These are phyloP conservation scores for Astragalus membranaceus DNA, from an alignment of 306 rosid genomes.

Conservation along the genomic window DNA sequence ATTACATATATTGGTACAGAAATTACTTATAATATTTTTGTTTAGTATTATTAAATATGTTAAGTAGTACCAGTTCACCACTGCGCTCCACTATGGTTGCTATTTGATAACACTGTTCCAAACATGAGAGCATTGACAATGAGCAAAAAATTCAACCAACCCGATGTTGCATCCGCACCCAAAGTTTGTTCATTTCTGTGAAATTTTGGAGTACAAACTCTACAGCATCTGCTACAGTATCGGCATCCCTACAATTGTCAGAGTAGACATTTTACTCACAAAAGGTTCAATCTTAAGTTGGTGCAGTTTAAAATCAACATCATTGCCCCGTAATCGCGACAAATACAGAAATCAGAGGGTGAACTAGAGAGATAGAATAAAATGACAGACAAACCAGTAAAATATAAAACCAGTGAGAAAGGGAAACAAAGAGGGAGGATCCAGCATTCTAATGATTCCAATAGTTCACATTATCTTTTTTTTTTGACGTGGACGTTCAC, in stretches of 20 bases:
- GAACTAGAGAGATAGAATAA: not conserved
- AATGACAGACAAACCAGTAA: not conserved
- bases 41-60: no score
- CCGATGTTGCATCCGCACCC: conserved; percentile 93
- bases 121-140: conserved; percentile 24
- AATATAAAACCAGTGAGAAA: not conserved
- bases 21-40: no score
- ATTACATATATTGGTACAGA: no score
- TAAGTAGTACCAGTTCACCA: no score
- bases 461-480: not conserved
- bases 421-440: not conserved
- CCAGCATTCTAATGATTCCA: not conserved
- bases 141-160: conserved; percentile 42
- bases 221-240: conserved; percentile 72
- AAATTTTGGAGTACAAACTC: conserved; percentile 86
- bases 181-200: conserved; percentile 89
- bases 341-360: not conserved
- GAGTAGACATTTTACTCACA: conserved; percentile 9
- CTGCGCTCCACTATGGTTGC: no score
- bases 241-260: conserved; percentile 61
- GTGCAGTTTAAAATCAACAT: conserved; percentile 9
- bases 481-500: not conserved
- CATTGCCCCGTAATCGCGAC: conserved; percentile 8
- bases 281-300: conserved; percentile 19
- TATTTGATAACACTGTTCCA: not conserved